Percentiles rank a stretch among this genome's conserved stretches.
phyloP scores from a whole-genome alignment of 208 protist genomes.

The Angomonas ambiguus region DNA sequence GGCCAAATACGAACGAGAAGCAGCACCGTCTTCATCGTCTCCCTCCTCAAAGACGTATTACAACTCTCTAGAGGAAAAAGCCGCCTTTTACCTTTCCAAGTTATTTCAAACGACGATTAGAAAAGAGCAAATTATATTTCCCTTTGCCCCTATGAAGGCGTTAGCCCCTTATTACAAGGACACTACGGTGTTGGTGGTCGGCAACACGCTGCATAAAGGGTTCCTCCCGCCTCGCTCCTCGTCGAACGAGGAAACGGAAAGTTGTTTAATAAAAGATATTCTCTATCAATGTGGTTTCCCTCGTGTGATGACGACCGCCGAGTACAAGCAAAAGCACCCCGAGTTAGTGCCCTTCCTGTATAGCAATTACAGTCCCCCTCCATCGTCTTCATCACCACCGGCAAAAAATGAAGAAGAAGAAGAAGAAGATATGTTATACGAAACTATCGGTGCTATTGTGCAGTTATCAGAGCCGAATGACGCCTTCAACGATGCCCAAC shows the following conservation, averaged over 20 bases:
- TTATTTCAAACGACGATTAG: conserved; percentile 54
- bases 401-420: no score
- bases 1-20: background rate
- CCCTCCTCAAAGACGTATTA: background rate
- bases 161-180: conserved; percentile 42
- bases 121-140: conserved; percentile 52
- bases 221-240: background rate
- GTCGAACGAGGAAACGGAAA: background rate
- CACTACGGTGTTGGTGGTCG: conserved; percentile 64
- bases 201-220: conserved; percentile 10
- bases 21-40: background rate
- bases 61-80: conserved; percentile 59
- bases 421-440: no score
- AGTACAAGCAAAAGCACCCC: conserved; percentile 72
- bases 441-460: conserved; percentile 57
- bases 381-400: no score
- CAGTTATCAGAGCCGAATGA: conserved; percentile 74
- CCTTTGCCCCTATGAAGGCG: conserved; percentile 80
- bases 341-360: conserved; percentile 73
- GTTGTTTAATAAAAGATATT: conserved; percentile 20
- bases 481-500: conserved; percentile 77
- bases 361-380: no score
- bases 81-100: conserved; percentile 49
- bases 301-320: conserved; percentile 53
- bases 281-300: conserved; percentile 70